Percentiles rank a stretch among this genome's conserved stretches.
Evolutionary conservation across 176 grass and related monocot genomes (phyloP).

Genomic region (Avena sativa): DNA sequence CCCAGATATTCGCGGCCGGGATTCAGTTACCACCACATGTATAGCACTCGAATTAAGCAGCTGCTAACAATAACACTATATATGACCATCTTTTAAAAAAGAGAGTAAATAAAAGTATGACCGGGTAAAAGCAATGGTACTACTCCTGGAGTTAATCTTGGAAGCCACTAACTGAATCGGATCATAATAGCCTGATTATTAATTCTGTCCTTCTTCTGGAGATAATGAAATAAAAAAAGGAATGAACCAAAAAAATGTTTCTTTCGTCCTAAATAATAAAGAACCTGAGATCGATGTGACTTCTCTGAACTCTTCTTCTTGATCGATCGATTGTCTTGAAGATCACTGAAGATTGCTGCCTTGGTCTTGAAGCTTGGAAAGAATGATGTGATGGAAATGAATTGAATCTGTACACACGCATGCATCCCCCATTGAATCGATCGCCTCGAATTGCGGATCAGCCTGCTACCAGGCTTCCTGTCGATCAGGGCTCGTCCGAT

Average conservation of each 20-base stretch:
- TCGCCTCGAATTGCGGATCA: constrained; percentile 50
- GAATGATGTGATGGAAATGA: constrained; percentile 44
- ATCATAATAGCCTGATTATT: constrained; percentile 50
- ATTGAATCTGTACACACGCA: constrained; percentile 61
- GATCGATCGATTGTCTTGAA: not conserved
- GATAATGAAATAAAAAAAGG: constrained; percentile 26
- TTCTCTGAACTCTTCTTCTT: not conserved
- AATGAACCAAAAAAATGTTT: constrained; percentile 21
- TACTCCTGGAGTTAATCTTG: constrained; percentile 42
- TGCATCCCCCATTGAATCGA: constrained; percentile 1
- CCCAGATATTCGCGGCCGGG: constrained; percentile 48
- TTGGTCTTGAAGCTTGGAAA: constrained; percentile 33
- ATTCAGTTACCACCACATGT: constrained; percentile 31
- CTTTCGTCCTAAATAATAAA: not conserved
- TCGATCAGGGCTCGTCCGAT: constrained; percentile 43
- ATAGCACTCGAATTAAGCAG: not conserved
- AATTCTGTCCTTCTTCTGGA: not conserved
- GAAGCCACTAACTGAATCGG: constrained; percentile 24
- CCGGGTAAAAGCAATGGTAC: constrained; percentile 21
- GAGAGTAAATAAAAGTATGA: constrained; percentile 10
- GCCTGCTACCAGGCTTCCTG: constrained; percentile 13
- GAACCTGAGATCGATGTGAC: constrained; percentile 30
- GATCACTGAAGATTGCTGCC: not conserved
- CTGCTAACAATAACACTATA: constrained; percentile 37
- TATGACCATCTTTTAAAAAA: not conserved